Evolutionary conservation across 73 alveolate genomes (phyloP).

Genomic region (Paramecium biaurelia): DNA sequence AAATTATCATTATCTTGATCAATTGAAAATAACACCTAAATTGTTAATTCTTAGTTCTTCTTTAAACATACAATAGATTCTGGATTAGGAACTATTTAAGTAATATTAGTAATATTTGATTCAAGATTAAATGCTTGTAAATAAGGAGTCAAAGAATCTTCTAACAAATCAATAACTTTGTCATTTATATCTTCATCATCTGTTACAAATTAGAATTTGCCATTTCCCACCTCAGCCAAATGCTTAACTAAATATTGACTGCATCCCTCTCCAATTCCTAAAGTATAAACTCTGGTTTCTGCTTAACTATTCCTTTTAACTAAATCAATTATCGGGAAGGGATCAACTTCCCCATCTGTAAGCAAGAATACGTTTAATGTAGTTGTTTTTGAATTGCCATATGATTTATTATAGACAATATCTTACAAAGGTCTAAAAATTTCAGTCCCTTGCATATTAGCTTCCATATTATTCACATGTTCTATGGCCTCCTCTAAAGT

Average conservation of each 20-base stretch:
- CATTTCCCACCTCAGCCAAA: slow-evolving; percentile 78
- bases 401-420: background rate
- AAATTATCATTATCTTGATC: background rate
- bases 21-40: slow-evolving; percentile 14
- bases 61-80: background rate
- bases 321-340: slow-evolving; percentile 74
- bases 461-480: slow-evolving; percentile 51
- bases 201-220: slow-evolving; percentile 62
- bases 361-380: slow-evolving; percentile 77
- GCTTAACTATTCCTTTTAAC: slow-evolving; percentile 66
- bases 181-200: slow-evolving; percentile 63
- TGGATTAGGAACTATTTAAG: background rate
- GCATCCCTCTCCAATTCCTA: slow-evolving; percentile 75
- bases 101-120: background rate
- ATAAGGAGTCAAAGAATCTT: slow-evolving; percentile 67
- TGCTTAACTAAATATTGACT: slow-evolving; percentile 52
- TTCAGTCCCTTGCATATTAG: slow-evolving; percentile 94
- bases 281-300: slow-evolving; percentile 60
- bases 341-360: slow-evolving; percentile 95
- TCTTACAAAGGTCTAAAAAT: slow-evolving; percentile 76
- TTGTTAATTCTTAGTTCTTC: slow-evolving; percentile 19
- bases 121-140: slow-evolving; percentile 45
- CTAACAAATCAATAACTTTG: slow-evolving; percentile 70
- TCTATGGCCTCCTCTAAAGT: slow-evolving; percentile 60
- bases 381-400: background rate